Percentiles rank a stretch among this genome's conserved stretches.
phyloP scores from a whole-genome alignment of 208 protist species.

The Leishmania amazonensis region DNA sequence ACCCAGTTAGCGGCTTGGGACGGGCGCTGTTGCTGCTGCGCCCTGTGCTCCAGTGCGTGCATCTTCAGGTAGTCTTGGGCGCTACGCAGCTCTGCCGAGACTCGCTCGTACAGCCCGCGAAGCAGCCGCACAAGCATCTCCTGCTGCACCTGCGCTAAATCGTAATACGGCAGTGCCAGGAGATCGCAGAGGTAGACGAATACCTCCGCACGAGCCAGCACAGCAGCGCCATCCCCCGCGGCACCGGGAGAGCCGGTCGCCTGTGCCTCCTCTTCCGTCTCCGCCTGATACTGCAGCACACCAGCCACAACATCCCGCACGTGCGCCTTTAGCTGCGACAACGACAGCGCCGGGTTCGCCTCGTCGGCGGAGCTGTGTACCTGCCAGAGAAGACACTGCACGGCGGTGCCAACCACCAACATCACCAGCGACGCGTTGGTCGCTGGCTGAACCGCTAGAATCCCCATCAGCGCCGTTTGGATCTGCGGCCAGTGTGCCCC shows the following conservation, averaged over 20 bases:
- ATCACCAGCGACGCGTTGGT: conserved; percentile 32
- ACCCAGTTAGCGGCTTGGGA: conserved; percentile 6
- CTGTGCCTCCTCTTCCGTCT: conserved; percentile 9
- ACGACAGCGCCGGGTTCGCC: background rate
- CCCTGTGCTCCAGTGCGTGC: conserved; percentile 31
- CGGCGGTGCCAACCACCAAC: conserved; percentile 42
- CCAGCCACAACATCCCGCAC: conserved; percentile 32
- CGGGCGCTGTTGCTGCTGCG: conserved; percentile 8
- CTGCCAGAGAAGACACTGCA: conserved; percentile 64
- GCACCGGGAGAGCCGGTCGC: background rate
- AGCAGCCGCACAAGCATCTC: conserved; percentile 55
- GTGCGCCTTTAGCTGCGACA: conserved; percentile 9
- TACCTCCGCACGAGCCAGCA: conserved; percentile 10
- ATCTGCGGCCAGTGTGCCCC: conserved; percentile 53
- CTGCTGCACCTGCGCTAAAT: conserved; percentile 63
- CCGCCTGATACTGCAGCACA: conserved; percentile 19
- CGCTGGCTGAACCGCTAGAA: conserved; percentile 11
- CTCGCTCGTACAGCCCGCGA: conserved; percentile 41
- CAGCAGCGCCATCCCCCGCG: background rate
- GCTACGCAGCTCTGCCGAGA: conserved; percentile 28
- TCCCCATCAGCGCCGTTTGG: conserved; percentile 22
- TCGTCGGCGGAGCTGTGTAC: conserved; percentile 17
- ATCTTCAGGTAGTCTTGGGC: conserved; percentile 52
- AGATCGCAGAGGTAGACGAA: conserved; percentile 75
- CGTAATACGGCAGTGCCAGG: conserved; percentile 48